These are phyloP conservation scores for Xylaria acuta DNA, from an alignment of 495 filamentous ascomycete species.

Conservation along the genomic window DNA sequence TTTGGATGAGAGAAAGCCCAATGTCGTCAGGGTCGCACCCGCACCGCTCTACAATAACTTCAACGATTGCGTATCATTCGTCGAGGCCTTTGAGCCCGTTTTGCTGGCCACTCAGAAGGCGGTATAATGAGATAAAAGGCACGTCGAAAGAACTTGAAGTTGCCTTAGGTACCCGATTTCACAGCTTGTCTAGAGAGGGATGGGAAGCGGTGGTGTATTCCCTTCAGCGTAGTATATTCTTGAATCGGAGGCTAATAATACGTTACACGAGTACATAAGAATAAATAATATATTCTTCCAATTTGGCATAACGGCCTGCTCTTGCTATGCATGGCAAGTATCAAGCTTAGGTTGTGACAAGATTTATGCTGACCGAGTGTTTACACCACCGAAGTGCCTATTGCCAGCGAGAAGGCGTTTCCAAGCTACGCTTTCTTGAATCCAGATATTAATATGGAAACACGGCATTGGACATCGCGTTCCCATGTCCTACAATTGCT, in stretches of 20 bases:
- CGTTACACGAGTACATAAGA: background rate
- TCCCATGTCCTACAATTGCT: background rate
- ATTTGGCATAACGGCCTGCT: background rate
- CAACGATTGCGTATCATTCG: constrained; percentile 79
- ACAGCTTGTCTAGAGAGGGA: background rate
- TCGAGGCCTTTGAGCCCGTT: constrained; percentile 64
- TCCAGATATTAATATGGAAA: background rate
- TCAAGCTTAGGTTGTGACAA: background rate
- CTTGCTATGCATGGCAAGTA: background rate
- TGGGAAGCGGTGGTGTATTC: background rate
- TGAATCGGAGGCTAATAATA: background rate
- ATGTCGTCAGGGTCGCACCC: constrained; percentile 92
- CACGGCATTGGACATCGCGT: background rate
- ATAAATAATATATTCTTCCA: background rate
- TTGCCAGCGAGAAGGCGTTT: background rate
- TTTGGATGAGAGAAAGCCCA: constrained; percentile 86
- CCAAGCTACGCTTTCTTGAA: background rate
- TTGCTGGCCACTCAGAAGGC: constrained; percentile 44
- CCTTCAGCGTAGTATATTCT: background rate
- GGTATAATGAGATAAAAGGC: background rate
- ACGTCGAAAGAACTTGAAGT: background rate
- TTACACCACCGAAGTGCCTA: background rate
- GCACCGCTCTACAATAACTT: constrained; percentile 90
- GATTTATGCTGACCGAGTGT: background rate
- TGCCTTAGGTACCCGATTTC: background rate